These are phyloP conservation scores for Tuber borchii DNA, from an alignment of 495 filamentous ascomycete genomes.

Conservation along the genomic window DNA sequence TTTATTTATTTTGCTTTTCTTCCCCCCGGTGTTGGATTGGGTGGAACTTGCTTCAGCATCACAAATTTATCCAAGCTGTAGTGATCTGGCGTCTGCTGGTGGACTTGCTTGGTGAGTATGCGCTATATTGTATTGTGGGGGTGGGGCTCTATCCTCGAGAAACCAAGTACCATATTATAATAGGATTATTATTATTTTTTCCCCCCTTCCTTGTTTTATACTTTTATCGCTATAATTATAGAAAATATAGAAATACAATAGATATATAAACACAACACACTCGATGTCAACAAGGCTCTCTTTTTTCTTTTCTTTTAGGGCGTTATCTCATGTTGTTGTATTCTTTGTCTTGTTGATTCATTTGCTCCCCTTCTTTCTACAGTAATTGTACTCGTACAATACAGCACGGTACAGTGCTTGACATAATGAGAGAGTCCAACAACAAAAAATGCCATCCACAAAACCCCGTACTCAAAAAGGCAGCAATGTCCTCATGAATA, in stretches of 20 bases:
- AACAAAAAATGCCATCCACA: too few species aligned
- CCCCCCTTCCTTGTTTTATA: too few species aligned
- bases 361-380: neutral
- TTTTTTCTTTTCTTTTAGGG: neutral
- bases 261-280: neutral
- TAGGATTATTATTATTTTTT: neutral
- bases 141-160: neutral
- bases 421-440: too few species aligned
- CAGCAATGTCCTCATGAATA: too few species aligned
- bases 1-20: neutral
- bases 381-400: neutral
- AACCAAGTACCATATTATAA: neutral
- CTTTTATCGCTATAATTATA: neutral
- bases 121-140: neutral
- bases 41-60: neutral
- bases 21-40: neutral
- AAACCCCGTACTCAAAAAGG: too few species aligned
- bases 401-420: too few species aligned
- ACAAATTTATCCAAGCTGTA: too few species aligned
- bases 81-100: too few species aligned
- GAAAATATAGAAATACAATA: neutral
- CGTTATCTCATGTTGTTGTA: neutral
- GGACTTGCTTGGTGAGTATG: neutral
- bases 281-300: neutral
- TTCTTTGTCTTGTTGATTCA: neutral